Conservation (phyloP, 768 basidiomycete species). For the Tylopilus vinaceipallidus region DNA sequence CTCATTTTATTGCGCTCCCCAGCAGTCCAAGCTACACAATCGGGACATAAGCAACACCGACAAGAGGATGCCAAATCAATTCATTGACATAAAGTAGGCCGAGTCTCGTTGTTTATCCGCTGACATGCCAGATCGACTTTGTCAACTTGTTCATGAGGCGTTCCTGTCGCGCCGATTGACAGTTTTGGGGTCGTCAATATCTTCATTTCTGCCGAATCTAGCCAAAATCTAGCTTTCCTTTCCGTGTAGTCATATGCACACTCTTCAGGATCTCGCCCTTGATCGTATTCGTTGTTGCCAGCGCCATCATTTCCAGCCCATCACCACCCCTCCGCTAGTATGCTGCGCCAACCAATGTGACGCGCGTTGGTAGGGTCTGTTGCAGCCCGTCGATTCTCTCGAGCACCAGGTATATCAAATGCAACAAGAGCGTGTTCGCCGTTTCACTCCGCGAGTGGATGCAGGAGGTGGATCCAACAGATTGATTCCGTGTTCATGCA, state of each 20-base stretch:
- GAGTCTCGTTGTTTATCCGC: conserved; percentile 6
- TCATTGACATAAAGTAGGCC: conserved; percentile 28
- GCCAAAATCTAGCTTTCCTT: neutral
- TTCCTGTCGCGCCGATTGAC: conserved; percentile 24
- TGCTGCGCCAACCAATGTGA: neutral
- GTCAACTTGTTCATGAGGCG: conserved; percentile 15
- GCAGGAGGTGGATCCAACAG: conserved; percentile 13
- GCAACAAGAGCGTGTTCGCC: conserved; percentile 19
- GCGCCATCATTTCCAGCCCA: neutral
- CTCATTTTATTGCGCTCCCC: neutral
- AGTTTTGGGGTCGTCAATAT: conserved; percentile 31
- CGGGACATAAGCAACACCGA: conserved; percentile 5
- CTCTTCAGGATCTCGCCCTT: conserved; percentile 2
- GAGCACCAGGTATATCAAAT: conserved; percentile 3
- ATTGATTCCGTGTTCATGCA: conserved; percentile 1
- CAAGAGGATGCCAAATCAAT: too few relatives aligned
- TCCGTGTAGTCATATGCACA: conserved; percentile 3
- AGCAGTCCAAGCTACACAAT: neutral
- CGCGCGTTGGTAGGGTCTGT: conserved; percentile 21
- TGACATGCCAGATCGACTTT: conserved; percentile 9
- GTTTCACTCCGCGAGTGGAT: conserved; percentile 10
- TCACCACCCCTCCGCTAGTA: conserved; percentile 8
- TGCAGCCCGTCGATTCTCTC: conserved; percentile 10
- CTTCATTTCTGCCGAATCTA: conserved; percentile 6
- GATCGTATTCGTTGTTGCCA: neutral